Evolutionary conservation across 208 protist genomes (phyloP), one percentile per base, ranked within the genome.

Genomic region (Trypanosoma melophagium): DNA sequence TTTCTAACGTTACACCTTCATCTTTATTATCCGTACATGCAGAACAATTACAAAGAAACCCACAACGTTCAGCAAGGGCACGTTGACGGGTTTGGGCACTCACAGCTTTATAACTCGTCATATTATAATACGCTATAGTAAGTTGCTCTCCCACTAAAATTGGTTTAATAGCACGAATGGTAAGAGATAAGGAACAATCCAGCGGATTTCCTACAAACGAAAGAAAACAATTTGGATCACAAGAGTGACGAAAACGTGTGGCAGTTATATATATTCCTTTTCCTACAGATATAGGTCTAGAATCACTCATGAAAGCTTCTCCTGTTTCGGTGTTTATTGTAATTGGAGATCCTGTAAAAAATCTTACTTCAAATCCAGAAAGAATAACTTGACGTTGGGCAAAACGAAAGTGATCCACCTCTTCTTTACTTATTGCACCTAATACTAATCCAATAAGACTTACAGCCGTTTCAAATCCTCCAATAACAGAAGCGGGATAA

Each of bases 221-320:
- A 10, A 83, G 31, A 74, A 83, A 90, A 76, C 86, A 93, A 72
- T 96, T 96, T 38, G 89, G 89, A 52, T 94, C 83, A 71, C 91
- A 96, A 19, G 77, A 70, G 78, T 96, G 91, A 58, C 94, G 93
- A 55, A 92, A 77, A 10, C 89, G 73, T 4, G 86, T 54, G 16
- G 75, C 77, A 22, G 81, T 47, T 17, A 80, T 64, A 66, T 92
- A 96, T 13, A 96, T 24, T 2, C 76, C 91, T 45, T 87, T 93
- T 51, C 86, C 88, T 9, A 94, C 69, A 10, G 73, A 45, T 35
- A 85, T 86, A 5, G 71, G 63, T 25, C 71, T 80, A 63, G 83
- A 80, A 16, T 86, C 79, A 69, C 83, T 67, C 59, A 89, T 58
- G 41, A 83, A 55, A 14, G 59, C 62, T 22, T 62, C 66, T 38